Percentiles rank a stretch among this genome's conserved stretches.
These are phyloP conservation scores for Haberlea rhodopensis DNA, from an alignment of 257 asterid genomes.

Conservation along the genomic window DNA sequence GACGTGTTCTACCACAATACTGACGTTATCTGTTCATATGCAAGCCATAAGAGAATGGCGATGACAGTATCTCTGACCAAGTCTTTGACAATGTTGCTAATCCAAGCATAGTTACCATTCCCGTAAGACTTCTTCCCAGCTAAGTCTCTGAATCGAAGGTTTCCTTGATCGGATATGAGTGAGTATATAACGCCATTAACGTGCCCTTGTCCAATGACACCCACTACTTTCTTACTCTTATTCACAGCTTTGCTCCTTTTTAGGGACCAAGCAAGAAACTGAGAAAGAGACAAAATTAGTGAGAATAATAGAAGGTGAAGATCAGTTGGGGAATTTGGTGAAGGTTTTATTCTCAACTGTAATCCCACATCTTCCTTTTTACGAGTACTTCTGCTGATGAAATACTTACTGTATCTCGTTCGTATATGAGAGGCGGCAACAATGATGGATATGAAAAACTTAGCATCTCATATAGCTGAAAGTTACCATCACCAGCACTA, in stretches of 20 bases:
- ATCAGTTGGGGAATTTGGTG: not conserved
- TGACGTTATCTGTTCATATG: conserved; percentile 54
- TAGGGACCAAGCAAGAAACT: conserved; percentile 92
- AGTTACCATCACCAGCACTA: conserved; percentile 36
- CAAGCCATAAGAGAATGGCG: conserved; percentile 60
- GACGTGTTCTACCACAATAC: conserved; percentile 17
- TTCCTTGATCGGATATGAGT: conserved; percentile 70
- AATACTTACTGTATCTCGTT: conserved; percentile 75
- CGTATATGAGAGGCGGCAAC: conserved; percentile 73
- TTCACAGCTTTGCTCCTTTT: conserved; percentile 98
- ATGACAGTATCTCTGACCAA: conserved; percentile 70
- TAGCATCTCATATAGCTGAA: conserved; percentile 68
- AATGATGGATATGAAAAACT: conserved; percentile 78
- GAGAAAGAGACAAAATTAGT: conserved; percentile 18
- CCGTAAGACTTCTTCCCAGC: conserved; percentile 52
- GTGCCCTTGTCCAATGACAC: conserved; percentile 87
- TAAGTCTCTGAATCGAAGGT: conserved; percentile 74
- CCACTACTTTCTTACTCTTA: conserved; percentile 67
- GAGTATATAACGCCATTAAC: conserved; percentile 88
- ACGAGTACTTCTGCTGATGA: not conserved
- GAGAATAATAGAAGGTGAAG: not conserved
- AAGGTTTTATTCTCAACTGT: no score
- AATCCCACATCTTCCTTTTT: not conserved
- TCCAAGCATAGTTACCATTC: conserved; percentile 39
- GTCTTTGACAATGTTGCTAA: conserved; percentile 41